A percentile compares a stretch with the other conserved stretches of the same genome.
Conservation (phyloP, 345 rosid species). For the Punica granatum region DNA sequence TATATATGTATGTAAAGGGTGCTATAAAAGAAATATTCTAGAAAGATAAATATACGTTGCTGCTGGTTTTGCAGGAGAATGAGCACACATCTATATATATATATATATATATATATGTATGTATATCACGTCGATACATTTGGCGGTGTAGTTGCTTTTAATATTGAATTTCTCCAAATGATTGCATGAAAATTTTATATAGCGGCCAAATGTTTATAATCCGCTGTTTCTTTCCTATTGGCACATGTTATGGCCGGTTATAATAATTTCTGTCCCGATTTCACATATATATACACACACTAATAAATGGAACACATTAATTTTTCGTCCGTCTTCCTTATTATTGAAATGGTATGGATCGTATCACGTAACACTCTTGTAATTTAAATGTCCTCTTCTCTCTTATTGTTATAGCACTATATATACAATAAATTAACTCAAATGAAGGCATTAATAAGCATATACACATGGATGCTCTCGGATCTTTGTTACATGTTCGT, state of each 20-base stretch:
- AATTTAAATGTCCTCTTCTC: neutral
- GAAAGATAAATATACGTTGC: too few species aligned
- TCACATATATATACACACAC: neutral
- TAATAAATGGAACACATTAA: neutral
- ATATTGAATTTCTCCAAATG: neutral
- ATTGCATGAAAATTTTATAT: neutral
- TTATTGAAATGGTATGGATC: neutral
- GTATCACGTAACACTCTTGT: neutral
- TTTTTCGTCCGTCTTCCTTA: neutral
- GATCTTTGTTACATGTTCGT: too few species aligned
- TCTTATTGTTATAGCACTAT: too few species aligned
- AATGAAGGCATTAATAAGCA: too few species aligned
- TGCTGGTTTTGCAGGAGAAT: too few species aligned
- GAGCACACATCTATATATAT: neutral
- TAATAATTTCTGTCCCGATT: neutral
- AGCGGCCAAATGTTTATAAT: constrained; percentile 1
- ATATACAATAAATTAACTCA: too few species aligned
- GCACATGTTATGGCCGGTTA: constrained; percentile 8
- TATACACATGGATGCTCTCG: too few species aligned
- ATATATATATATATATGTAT: neutral
- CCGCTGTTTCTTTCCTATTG: neutral
- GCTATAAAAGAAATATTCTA: too few species aligned
- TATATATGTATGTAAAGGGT: too few species aligned
- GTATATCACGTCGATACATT: neutral
- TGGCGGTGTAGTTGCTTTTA: neutral